Percentiles rank a stretch among this genome's conserved stretches.
Evolutionary conservation across 2,329 filamentous ascomycete genomes (phyloP).

Genomic region (Fusarium foetens): DNA sequence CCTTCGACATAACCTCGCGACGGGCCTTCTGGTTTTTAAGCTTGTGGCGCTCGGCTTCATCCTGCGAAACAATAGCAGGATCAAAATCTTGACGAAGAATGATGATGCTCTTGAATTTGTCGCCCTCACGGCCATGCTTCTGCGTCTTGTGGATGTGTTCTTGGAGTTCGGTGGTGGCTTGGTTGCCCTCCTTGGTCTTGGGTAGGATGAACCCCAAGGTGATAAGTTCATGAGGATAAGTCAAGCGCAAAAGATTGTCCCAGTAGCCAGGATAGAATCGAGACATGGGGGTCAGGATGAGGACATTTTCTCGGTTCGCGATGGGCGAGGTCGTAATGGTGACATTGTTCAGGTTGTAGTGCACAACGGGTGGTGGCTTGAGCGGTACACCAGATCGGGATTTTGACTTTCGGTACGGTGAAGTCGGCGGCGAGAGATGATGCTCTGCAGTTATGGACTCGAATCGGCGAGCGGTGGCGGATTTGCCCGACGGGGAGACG

Average conservation of each 20-base stretch:
- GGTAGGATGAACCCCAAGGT: slow-evolving; percentile 96
- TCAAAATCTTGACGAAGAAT: slow-evolving; percentile 97
- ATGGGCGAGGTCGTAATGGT: slow-evolving; percentile 82
- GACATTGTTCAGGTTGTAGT: slow-evolving; percentile 95
- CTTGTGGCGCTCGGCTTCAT: slow-evolving; percentile 90
- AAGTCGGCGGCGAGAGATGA: slow-evolving; percentile 56
- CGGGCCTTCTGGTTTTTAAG: slow-evolving; percentile 88
- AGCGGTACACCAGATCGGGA: slow-evolving; percentile 46
- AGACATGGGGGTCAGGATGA: slow-evolving; percentile 92
- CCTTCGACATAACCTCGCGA: slow-evolving; percentile 89
- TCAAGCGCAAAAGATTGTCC: slow-evolving; percentile 87
- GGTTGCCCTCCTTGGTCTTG: slow-evolving; percentile 91
- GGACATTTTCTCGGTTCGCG: slow-evolving; percentile 82
- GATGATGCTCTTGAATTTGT: slow-evolving; percentile 91
- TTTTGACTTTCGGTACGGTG: slow-evolving; percentile 55
- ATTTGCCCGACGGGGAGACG: slow-evolving; percentile 63
- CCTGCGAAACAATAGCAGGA: slow-evolving; percentile 79
- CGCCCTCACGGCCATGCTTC: slow-evolving; percentile 75
- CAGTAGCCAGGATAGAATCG: slow-evolving; percentile 96
- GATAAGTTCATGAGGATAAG: slow-evolving; percentile 93
- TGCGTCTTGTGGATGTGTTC: slow-evolving; percentile 87
- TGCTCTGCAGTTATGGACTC: slow-evolving; percentile 58
- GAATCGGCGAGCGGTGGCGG: slow-evolving; percentile 58
- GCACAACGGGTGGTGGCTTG: slow-evolving; percentile 82
- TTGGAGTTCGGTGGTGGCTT: slow-evolving; percentile 84